Base-by-base conservation (phyloP, 2,329 filamentous ascomycete species). In the Phyllosticta citriasiana region DNA sequence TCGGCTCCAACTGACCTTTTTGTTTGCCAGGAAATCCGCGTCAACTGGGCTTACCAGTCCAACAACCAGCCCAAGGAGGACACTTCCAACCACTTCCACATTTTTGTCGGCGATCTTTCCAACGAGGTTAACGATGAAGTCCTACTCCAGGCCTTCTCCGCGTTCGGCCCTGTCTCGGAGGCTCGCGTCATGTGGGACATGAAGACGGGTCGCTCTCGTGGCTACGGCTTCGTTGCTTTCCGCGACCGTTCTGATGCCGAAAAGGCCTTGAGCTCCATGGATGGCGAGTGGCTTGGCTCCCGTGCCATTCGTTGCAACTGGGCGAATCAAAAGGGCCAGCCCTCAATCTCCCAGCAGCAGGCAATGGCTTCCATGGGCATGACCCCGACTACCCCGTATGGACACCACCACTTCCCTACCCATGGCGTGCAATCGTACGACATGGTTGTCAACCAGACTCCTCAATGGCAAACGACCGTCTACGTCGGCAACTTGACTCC, bases 121-220 rank as follows among this genome's bases (percentile, higher is more conserved):
- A 99, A 99, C 71, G 94, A 99, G 76, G 94, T 99, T 74, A 99
- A 99, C 69, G 94, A 99, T 69, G 94, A 99, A 71, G 85, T 97
- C 58, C 82, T 99, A 24, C 81, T 88, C 16, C 92, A 97, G 76
- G 94, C 94, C 12, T 99, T 99, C 77, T 95, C 91, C 55, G 91
- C 91, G 53, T 99, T 97, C 74, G 94, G 94, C 51, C 90, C 87
- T 12, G 92, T 99, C 56, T 99, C 94, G 2, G 94, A 99, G 77
- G 94, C 94, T 63, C 91, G 94, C 70, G 94, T 99, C 66, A 99
- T 99, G 94, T 99, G 94, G 94, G 94, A 99, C 75, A 99, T 99
- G 94, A 99, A 99, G 83, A 99, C 94, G 40, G 94, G 94, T 67
- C 88, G 94, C 65, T 97, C 94, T 67, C 89, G 94, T 73, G 94